Evolutionary conservation across 2,329 filamentous ascomycete species (phyloP), one percentile per base, ranked within the genome.

Genomic region (Cucurbitaria berberidis): DNA sequence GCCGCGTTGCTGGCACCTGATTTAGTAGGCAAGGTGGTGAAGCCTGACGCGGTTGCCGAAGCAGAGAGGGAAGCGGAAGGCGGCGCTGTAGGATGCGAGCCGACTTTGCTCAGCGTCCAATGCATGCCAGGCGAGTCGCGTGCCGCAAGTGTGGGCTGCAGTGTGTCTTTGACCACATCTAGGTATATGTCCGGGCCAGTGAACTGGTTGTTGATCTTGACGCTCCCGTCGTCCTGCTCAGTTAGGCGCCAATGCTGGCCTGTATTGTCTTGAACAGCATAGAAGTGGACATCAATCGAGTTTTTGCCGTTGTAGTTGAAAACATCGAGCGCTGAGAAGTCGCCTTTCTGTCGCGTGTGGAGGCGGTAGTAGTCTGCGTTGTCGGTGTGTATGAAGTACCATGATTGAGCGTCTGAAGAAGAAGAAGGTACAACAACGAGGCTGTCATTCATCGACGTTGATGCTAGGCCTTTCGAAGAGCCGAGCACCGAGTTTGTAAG

Each of bases 131-230:
- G 16, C 5, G 38, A 45, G 35, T 55, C 52, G 1, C 36, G 27
- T 9, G 51, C 55, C n/a, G 38, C 43, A 11, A 59, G 39, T 24
- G 38, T 50, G 4, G 50, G 36, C n/a, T 45, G 13, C 16, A 54
- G 24, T 18, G 24, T 49, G 7, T 40, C 38, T n/a, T 48, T 29
- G 2, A 45, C 39, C 7, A 62, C 45, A 16, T 53, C 59, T 3
- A 62, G 53, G 34, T 52, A 51, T 2, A 58, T 55, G 18, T 62
- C 54, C 8, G 48, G 32, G 9, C 59, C 59, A 2, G 53, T 57
- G 32, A 49, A 62, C n/a, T 55, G 30, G 29, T 62, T 62, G 44
- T 40, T 60, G 40, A 62, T 51, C 21, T 47, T 57, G 3, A 52
- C 43, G 22, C 39, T 58, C 5, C 51, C 57, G 24, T 60, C 57